Percentiles rank a stretch among this genome's conserved stretches.
Conservation (phyloP, 169 alveolate genomes). For the Plasmodium vinckei region DNA sequence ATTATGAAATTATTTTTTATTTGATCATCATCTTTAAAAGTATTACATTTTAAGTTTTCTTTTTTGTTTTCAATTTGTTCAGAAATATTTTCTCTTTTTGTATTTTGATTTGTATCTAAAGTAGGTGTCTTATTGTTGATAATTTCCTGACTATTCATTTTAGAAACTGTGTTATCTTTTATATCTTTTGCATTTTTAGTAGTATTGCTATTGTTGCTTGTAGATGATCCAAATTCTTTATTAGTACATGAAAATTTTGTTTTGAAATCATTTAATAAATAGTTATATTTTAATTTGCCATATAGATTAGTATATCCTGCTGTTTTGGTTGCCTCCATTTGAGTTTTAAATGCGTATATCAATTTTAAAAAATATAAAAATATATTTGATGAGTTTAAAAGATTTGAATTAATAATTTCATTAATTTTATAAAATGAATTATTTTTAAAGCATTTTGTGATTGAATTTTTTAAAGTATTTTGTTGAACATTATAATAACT, state of each 20-base stretch:
- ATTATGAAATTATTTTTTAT: constrained; percentile 3
- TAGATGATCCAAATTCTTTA: not conserved
- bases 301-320: constrained; percentile 10
- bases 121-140: not conserved
- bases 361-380: constrained; percentile 41
- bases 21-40: not conserved
- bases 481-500: constrained; percentile 64
- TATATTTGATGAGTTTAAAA: constrained; percentile 55
- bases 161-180: not conserved
- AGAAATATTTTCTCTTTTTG: not conserved
- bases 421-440: constrained; percentile 50
- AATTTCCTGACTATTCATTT: not conserved
- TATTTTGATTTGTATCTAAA: not conserved
- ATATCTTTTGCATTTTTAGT: not conserved
- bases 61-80: not conserved
- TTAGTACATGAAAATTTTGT: constrained; percentile 25
- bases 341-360: constrained; percentile 40
- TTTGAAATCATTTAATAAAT: constrained; percentile 12
- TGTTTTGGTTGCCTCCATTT: constrained; percentile 23
- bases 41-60: not conserved
- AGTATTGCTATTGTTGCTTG: not conserved
- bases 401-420: constrained; percentile 55
- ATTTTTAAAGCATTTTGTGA: constrained; percentile 62
- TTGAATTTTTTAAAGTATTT: constrained; percentile 22
- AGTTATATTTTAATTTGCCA: constrained; percentile 36